Percentiles rank a stretch among this genome's conserved stretches.
Evolutionary conservation across 345 rosid genomes (phyloP).

Genomic region (Eucalyptus cloeziana): DNA sequence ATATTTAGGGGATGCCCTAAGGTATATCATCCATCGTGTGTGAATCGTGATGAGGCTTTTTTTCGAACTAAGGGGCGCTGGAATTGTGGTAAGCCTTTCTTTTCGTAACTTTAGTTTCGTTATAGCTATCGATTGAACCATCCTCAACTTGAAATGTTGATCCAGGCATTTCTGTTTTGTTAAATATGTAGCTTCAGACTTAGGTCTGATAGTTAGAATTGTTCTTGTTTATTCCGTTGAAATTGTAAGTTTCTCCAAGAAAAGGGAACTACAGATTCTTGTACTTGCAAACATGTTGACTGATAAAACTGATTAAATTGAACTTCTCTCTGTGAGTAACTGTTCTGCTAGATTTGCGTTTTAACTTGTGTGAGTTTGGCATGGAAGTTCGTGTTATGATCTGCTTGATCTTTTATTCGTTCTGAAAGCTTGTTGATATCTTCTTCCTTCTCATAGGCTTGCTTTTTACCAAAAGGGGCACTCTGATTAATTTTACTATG

Average conservation of each 20-base stretch:
- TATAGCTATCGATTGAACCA: background rate
- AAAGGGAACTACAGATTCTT: background rate
- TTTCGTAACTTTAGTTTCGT: background rate
- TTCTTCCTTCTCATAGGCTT: background rate
- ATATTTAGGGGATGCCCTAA: conserved; percentile 89
- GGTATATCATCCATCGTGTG: conserved; percentile 93
- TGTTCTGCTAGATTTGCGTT: background rate
- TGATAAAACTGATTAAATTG: background rate
- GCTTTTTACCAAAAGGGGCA: background rate
- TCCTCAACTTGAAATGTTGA: background rate
- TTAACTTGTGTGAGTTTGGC: background rate
- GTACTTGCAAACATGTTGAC: background rate
- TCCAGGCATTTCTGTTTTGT: background rate
- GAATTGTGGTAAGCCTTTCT: conserved; percentile 66
- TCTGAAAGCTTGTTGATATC: background rate
- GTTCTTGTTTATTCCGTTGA: background rate
- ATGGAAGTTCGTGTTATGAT: background rate
- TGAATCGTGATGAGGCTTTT: conserved; percentile 84
- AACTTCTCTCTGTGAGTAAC: background rate
- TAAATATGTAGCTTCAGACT: background rate
- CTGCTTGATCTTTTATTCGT: background rate
- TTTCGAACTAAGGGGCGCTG: conserved; percentile 81
- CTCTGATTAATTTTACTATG: background rate
- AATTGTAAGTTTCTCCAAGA: background rate
- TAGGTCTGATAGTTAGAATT: background rate